Base-by-base conservation (phyloP, 2,329 filamentous ascomycete genomes). In the Neocucurbitaria cava region DNA sequence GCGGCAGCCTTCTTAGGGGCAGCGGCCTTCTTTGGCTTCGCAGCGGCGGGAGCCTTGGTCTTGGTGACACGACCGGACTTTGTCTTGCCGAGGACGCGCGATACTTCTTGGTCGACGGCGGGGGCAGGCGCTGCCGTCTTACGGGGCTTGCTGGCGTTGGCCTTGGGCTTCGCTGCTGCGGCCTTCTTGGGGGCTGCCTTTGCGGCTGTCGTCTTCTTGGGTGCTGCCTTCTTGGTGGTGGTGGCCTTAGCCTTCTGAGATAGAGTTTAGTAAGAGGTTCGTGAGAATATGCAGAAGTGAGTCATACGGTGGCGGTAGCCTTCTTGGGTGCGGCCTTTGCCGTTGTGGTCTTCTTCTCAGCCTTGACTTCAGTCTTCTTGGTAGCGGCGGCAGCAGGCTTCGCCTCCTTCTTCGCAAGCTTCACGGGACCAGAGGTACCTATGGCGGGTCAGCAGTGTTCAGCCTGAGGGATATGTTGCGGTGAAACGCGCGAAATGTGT, bases 401-500 rank as follows among this genome's bases (percentile, higher is more conserved):
- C 10, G 68, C 66, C 51, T 85, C 83, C 83, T 92, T 92, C 87
- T 94, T 94, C 56, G 89, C 89, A 56, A 96, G 88, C 89, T 96
- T 96, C 79, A 95, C 92, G 65, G 91, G 90, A 57, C 92, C 92
- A 61, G 92, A 96, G 56, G 91, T 84, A 70, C 90, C 89, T 92
- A 55, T 46, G 46, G 52, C 54, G 71, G 49, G 76, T 76, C 54
- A 70, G 62, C 46, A 39, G 46, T 21, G 24, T 38, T 44, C 23
- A 54, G 11, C 9, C 13, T 38, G 21, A 41, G 23, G 20, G 11
- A n/a, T 40, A 18, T 23, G 38, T 21, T 4, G 10, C 20, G n/a
- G 17, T 17, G 17, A 18, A 15, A 6, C 20, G 20, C 20, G 42
- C 11, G 23, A 26, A 39, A 31, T 46, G 47, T 9, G 24, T 5